These are phyloP conservation scores for Tuber brumale DNA, from an alignment of 495 filamentous ascomycete genomes.

Conservation along the genomic window DNA sequence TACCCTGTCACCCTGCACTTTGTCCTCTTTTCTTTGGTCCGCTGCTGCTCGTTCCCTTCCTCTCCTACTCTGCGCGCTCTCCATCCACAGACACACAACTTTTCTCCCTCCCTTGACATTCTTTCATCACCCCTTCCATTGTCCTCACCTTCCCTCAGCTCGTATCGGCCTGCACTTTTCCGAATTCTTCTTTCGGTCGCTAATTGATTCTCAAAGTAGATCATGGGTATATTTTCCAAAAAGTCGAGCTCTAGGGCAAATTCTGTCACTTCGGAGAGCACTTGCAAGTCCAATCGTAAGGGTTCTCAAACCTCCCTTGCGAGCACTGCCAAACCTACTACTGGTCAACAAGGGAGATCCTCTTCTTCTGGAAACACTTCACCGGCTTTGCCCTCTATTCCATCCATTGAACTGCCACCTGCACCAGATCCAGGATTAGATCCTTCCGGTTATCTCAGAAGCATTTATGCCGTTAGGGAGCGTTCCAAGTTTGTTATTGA, in stretches of 20 bases:
- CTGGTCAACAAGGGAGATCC: slow-evolving; percentile 33
- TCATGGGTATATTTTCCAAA: slow-evolving; percentile 62
- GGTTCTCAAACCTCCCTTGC: slow-evolving; percentile 53
- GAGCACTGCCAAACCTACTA: slow-evolving; percentile 37
- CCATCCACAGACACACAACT: neutral
- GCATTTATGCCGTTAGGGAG: slow-evolving; percentile 81
- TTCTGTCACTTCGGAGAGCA: slow-evolving; percentile 49
- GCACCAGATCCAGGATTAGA: slow-evolving; percentile 85
- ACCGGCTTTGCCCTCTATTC: slow-evolving; percentile 44
- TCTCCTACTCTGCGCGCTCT: slow-evolving; percentile 7
- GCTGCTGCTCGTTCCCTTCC: slow-evolving; percentile 6
- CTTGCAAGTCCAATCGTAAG: slow-evolving; percentile 48
- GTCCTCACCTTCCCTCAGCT: neutral
- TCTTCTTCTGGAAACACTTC: slow-evolving; percentile 45
- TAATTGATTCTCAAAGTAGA: slow-evolving; percentile 18
- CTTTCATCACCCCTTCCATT: slow-evolving; percentile 2
- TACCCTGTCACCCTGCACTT: slow-evolving; percentile 23
- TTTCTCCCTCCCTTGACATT: neutral
- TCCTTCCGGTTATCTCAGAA: slow-evolving; percentile 85
- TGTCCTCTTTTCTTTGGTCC: slow-evolving; percentile 6
- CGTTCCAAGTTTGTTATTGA: slow-evolving; percentile 63
- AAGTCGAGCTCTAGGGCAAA: slow-evolving; percentile 51
- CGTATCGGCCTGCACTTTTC: neutral
- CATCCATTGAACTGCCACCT: slow-evolving; percentile 65
- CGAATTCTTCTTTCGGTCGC: slow-evolving; percentile 10